These are phyloP conservation scores for Claviceps africana DNA, from an alignment of 2,329 filamentous ascomycete genomes.

Conservation along the genomic window DNA sequence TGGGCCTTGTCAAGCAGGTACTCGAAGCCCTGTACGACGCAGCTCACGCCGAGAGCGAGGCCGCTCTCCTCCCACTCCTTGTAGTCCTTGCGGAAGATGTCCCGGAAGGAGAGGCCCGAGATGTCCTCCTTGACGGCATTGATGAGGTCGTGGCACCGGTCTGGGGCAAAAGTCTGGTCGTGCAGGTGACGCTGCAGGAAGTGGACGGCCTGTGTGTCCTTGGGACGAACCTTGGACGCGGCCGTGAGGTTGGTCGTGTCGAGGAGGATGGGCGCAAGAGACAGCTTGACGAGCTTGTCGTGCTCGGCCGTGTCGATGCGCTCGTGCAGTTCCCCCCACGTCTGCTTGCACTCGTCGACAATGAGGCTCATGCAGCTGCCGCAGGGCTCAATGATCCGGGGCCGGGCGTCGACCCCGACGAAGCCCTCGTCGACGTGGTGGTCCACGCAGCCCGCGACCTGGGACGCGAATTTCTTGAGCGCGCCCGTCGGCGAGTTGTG, in stretches of 20 bases:
- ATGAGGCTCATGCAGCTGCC: constrained; percentile 66
- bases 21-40: constrained; percentile 46
- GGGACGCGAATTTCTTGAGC: constrained; percentile 36
- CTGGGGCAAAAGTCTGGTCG: constrained; percentile 34
- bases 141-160: constrained; percentile 45
- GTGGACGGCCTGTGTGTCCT: constrained; percentile 43
- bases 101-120: constrained; percentile 42
- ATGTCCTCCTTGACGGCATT: constrained; percentile 54
- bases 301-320: constrained; percentile 20
- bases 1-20: constrained; percentile 44
- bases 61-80: constrained; percentile 57
- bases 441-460: constrained; percentile 56
- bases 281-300: constrained; percentile 49
- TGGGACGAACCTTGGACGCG: constrained; percentile 48
- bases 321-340: constrained; percentile 41
- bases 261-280: constrained; percentile 56
- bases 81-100: constrained; percentile 70
- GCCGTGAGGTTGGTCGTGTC: constrained; percentile 55
- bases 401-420: constrained; percentile 32
- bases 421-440: constrained; percentile 62
- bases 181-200: constrained; percentile 40
- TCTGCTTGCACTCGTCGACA: constrained; percentile 39
- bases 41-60: constrained; percentile 51
- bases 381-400: constrained; percentile 48
- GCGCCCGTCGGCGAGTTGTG: constrained; percentile 59